Evolutionary conservation across 2,329 filamentous ascomycete genomes (phyloP), one percentile per base, ranked within the genome.

Genomic region (Chaetomium sp.): DNA sequence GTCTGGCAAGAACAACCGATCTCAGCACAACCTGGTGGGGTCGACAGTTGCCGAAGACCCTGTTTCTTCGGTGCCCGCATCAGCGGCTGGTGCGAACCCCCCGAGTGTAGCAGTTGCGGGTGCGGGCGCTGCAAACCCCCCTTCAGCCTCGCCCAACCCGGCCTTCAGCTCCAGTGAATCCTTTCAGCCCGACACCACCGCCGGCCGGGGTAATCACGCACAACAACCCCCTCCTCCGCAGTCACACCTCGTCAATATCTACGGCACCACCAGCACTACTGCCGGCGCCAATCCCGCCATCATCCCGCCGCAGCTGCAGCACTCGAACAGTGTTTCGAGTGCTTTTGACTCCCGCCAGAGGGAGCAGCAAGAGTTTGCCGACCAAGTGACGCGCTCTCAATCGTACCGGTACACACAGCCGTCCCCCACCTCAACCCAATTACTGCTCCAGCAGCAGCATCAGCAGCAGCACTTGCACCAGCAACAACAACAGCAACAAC

Each of bases 1-100:
- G 74, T 76, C 84, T 75, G 79, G 81, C 74, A 85, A 83, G 75
- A 81, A 79, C 78, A 84, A 83, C 73, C 82, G 82, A 72, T 84
- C 84, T 74, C 84, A 85, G 77, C 82, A 84, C 73, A 80, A 81
- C 69, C 78, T 85, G 71, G 77, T 78, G 72, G 83, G 83, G 73
- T 76, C 77, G 74, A 70, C 76, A 73, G 67, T 75, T 72, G 62
- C 71, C 57, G 70, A 72, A 49, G 69, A 70, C 59, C 27, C 53
- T 58, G 29, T 67, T 51, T 50, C 68, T 51, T 50, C 68, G 61
- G 65, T 54, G 63, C 65, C 64, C 42, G 63, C 57, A 27, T 61
- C 66, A 61, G 64, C 67, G 55, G 67, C 62, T 25, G 65, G 65
- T 64, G 58, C 58, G 57, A 65, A 64, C 56, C 58, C 65, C 67